Percentiles rank a stretch among this genome's conserved stretches.
Conservation (phyloP, 345 rosid genomes). For the Dovyalis caffra region DNA sequence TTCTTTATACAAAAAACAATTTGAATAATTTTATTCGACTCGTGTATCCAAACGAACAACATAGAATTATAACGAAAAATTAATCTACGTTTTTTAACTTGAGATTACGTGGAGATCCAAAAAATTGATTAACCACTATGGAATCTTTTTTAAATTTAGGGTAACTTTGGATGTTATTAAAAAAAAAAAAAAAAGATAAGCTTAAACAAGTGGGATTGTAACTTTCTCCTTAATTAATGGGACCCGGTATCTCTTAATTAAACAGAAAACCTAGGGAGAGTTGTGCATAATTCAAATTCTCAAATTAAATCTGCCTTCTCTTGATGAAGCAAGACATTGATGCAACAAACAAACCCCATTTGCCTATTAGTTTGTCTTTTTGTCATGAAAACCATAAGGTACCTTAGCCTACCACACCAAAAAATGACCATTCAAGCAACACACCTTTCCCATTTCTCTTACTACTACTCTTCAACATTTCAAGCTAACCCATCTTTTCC, state of each 20-base stretch:
- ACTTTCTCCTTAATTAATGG: neutral
- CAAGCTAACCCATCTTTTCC: conserved; percentile 10
- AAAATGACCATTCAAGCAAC: neutral
- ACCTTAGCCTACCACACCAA: neutral
- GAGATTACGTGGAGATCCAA: no score
- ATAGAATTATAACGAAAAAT: no score
- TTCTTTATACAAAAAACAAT: no score
- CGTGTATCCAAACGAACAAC: no score
- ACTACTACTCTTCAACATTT: neutral
- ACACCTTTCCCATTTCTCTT: neutral
- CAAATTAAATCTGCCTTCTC: neutral
- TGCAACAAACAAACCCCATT: neutral
- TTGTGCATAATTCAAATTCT: neutral
- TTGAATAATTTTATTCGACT: no score
- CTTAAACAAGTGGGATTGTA: neutral
- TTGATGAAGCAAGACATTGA: neutral
- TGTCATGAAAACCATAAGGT: neutral
- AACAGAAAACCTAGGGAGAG: neutral
- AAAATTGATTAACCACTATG: no score
- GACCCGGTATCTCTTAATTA: neutral
- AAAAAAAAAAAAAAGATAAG: no score
- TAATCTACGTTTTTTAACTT: no score
- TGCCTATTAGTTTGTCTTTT: neutral
- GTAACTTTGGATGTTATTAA: no score
- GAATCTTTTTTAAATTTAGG: no score